Base-by-base conservation (phyloP, 1,284 basidiomycete genomes). In the Heterobasidion irregulare region DNA sequence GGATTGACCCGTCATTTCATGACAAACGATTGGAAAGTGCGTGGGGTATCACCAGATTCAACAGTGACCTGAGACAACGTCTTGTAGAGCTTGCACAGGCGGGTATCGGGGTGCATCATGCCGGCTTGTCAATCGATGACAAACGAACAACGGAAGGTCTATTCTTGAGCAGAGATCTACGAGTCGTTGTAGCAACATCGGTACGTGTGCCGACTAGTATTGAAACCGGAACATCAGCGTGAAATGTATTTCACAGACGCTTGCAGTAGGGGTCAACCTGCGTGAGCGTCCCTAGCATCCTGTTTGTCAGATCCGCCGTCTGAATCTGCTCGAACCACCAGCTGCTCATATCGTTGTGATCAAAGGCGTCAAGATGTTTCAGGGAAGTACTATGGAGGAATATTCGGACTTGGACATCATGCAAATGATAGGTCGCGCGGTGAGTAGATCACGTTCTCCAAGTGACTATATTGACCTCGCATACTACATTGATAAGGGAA, bases 181-280 rank as follows among this genome's bases (percentile, higher is more conserved):
- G 78, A 18, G 73, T 93, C 36, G 69, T 94, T 8, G 74, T 89
- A 41, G 80, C 86, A 2, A 89, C 88, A 34, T 89, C 86, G 1
- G 89, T 89, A 61, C 57, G 82, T 55, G 15, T 32, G 61, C 19
- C 19, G 44, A 18, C 56, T 34, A 5, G n/a, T n/a, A 8, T 41
- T 4, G n/a, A 41, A 41, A 41, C n/a, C 55, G 54, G 26, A 45
- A 10, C 47, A 50, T 53, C 56, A 15, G 32, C 50, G 15, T 32
- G 33, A 53, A 44, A 44, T 57, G 47, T 48, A 35, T 46, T 51
- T 46, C 53, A 66, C 38, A 64, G 83, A 95, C 92, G 9, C 73
- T 95, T 43, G 92, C 93, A 2, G 89, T 93, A 44, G 92, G 93
- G 0, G 88, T 95, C 36, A 95, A 95, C 64, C 72, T 95, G 57